These are phyloP conservation scores for Phytophthora podocarpi DNA, from an alignment of 352 stramenopile genomes.

Conservation along the genomic window DNA sequence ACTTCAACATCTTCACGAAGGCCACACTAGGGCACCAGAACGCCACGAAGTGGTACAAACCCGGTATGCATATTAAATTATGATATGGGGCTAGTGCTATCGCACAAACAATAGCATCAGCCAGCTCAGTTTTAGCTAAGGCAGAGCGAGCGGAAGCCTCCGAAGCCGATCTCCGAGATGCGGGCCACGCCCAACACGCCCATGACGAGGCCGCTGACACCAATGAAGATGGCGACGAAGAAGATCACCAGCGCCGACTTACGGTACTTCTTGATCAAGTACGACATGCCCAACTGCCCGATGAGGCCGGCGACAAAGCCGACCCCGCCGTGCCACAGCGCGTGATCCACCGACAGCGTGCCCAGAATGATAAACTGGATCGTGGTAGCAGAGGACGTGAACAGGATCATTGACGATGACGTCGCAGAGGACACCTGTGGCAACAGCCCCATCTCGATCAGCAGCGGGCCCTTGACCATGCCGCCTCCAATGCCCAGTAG, in stretches of 20 bases:
- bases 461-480: conserved; percentile 91
- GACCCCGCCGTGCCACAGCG: conserved; percentile 89
- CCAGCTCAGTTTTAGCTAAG: neutral
- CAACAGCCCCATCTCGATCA: conserved; percentile 90
- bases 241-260: conserved; percentile 85
- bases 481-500: conserved; percentile 90
- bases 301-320: conserved; percentile 91
- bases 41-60: conserved; percentile 1
- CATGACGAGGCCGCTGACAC: conserved; percentile 75
- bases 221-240: conserved; percentile 73
- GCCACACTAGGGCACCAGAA: neutral
- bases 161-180: conserved; percentile 65
- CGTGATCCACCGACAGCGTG: conserved; percentile 92
- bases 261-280: conserved; percentile 92
- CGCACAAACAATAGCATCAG: conserved; percentile 6
- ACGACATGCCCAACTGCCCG: conserved; percentile 92
- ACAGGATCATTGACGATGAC: conserved; percentile 93
- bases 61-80: conserved; percentile 28
- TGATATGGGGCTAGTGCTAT: conserved; percentile 11
- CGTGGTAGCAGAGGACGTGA: conserved; percentile 95
- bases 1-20: too few species aligned
- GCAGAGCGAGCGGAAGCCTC: conserved; percentile 78
- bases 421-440: conserved; percentile 89
- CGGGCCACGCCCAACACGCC: conserved; percentile 63
- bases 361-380: conserved; percentile 95